Conservation (phyloP, 805 yeast species). For the Suhomyces prunicola region DNA sequence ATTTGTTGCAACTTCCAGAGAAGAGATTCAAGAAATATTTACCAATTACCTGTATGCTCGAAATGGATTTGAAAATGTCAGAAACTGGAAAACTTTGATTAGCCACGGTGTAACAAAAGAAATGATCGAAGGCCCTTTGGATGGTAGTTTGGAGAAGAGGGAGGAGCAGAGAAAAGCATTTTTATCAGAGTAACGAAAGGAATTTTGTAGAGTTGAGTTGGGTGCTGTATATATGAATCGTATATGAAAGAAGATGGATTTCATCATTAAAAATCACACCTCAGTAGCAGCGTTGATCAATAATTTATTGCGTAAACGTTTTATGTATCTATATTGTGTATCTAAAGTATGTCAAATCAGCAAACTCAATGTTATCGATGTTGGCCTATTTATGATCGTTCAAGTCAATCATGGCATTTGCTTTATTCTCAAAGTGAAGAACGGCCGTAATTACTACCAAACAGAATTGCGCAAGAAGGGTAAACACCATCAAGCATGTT, state of each 20-base stretch:
- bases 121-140: slow-evolving; percentile 37
- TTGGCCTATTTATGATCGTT: slow-evolving; percentile 18
- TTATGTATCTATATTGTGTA: slow-evolving; percentile 24
- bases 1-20: slow-evolving; percentile 72
- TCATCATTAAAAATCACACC: too few species aligned
- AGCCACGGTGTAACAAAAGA: slow-evolving; percentile 42
- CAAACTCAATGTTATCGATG: slow-evolving; percentile 43
- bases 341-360: slow-evolving; percentile 53
- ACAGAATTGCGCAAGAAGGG: slow-evolving; percentile 15
- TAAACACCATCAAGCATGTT: slow-evolving; percentile 37
- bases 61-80: slow-evolving; percentile 69
- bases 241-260: too few species aligned
- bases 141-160: slow-evolving; percentile 33
- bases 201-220: too few species aligned
- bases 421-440: slow-evolving; percentile 35
- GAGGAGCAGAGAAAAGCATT: slow-evolving; percentile 17
- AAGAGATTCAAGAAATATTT: slow-evolving; percentile 67
- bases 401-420: slow-evolving; percentile 28
- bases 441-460: slow-evolving; percentile 23
- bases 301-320: too few species aligned
- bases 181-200: neutral
- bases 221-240: too few species aligned
- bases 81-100: slow-evolving; percentile 55
- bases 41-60: slow-evolving; percentile 64
- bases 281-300: too few species aligned